Evolutionary conservation across 164 flowering plant species (phyloP).

Genomic region (Stephania yunnanensis): DNA sequence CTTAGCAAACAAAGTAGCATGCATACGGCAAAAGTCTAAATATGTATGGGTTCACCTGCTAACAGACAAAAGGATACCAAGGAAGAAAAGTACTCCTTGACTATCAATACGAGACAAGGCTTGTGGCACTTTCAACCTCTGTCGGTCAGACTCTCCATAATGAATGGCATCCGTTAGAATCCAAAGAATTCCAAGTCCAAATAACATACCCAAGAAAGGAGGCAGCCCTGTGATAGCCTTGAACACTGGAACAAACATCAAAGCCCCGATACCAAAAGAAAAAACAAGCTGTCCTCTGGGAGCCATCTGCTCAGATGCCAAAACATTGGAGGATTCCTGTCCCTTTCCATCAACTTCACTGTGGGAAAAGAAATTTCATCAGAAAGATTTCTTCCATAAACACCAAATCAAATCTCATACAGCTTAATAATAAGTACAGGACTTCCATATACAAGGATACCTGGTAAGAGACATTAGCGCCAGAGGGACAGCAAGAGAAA

Average conservation of each 20-base stretch:
- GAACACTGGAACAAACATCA: constrained; percentile 92
- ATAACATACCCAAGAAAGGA: constrained; percentile 90
- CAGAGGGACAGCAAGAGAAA: constrained; percentile 89
- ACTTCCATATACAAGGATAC: constrained; percentile 30
- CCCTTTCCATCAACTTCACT: constrained; percentile 91
- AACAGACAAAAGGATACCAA: constrained; percentile 90
- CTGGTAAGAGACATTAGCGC: constrained; percentile 94
- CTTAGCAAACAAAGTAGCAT: not conserved
- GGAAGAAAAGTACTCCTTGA: constrained; percentile 95
- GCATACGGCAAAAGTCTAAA: not conserved
- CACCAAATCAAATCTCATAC: not conserved
- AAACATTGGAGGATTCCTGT: constrained; percentile 49
- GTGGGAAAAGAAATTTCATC: constrained; percentile 20
- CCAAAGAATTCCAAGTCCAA: constrained; percentile 98
- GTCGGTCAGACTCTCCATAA: constrained; percentile 90
- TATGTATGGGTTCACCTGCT: constrained; percentile 54
- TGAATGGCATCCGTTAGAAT: constrained; percentile 96
- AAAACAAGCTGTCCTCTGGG: constrained; percentile 94
- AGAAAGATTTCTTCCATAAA: not conserved
- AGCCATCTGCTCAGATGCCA: constrained; percentile 96
- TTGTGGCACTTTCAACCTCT: constrained; percentile 83
- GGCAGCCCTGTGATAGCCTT: constrained; percentile 93
- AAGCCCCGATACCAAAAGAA: constrained; percentile 81
- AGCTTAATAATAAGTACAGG: not conserved
- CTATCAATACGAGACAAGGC: constrained; percentile 96